A percentile compares a stretch with the other conserved stretches of the same genome.
phyloP scores from a whole-genome alignment of 768 basidiomycete genomes.

The Exidia glandulosa region DNA sequence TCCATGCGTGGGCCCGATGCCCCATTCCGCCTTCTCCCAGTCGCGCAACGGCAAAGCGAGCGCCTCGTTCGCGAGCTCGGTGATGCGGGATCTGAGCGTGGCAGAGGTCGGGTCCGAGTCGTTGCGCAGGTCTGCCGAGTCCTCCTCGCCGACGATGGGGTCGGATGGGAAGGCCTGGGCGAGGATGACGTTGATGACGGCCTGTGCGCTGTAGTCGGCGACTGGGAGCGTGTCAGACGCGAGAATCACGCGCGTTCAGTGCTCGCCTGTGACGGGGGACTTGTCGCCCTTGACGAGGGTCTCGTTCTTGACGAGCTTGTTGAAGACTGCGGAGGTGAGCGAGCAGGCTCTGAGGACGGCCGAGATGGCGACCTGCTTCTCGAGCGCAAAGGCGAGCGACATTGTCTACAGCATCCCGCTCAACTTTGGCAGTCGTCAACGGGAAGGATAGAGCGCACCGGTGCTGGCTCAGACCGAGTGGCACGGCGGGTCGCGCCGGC shows the following conservation, averaged over 20 bases:
- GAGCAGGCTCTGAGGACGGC: conserved; percentile 82
- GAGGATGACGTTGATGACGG: conserved; percentile 78
- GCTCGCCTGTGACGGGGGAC: conserved; percentile 74
- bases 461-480: no score
- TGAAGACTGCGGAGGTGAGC: conserved; percentile 78
- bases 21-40: conserved; percentile 60
- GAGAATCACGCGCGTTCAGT: neutral
- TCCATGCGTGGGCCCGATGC: conserved; percentile 50
- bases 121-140: conserved; percentile 67
- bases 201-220: conserved; percentile 90
- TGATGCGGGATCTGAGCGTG: conserved; percentile 55
- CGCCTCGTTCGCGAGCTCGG: conserved; percentile 73
- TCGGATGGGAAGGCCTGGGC: conserved; percentile 68
- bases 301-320: conserved; percentile 72
- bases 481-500: no score
- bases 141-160: conserved; percentile 91
- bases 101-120: conserved; percentile 28
- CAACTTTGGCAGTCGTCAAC: no score
- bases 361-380: conserved; percentile 72
- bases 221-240: conserved; percentile 33
- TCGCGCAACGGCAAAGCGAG: conserved; percentile 41
- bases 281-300: conserved; percentile 87
- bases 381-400: conserved; percentile 46
- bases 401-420: no score
- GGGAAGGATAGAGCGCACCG: no score